phyloP scores from a whole-genome alignment of 257 asterid species.

The Solanum corneliomulleri region DNA sequence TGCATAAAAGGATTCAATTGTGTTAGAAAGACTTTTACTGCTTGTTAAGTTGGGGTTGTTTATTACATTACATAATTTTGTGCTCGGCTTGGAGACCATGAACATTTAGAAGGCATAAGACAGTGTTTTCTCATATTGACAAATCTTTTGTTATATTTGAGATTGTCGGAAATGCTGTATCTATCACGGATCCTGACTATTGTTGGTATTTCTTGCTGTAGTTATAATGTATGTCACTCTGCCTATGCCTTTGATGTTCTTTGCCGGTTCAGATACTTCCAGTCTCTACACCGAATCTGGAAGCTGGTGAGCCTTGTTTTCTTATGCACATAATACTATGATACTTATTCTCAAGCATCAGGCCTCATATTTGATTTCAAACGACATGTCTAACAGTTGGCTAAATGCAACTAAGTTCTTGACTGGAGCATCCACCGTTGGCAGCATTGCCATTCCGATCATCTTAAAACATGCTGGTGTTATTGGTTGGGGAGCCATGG shows the following conservation, averaged over 20 bases:
- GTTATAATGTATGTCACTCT: slow-evolving; percentile 74
- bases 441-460: slow-evolving; percentile 84
- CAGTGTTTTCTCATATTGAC: background rate
- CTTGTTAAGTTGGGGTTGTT: background rate
- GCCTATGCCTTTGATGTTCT: slow-evolving; percentile 89
- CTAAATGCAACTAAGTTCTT: slow-evolving; percentile 68
- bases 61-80: background rate
- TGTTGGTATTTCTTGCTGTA: slow-evolving; percentile 24
- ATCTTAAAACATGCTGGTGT: slow-evolving; percentile 86
- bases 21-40: background rate
- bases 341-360: background rate
- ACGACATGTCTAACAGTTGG: slow-evolving; percentile 46
- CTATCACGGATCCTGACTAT: background rate
- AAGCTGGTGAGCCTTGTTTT: slow-evolving; percentile 38
- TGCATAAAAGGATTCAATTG: background rate
- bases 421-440: slow-evolving; percentile 80
- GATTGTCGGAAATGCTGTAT: background rate
- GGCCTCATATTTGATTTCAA: slow-evolving; percentile 4
- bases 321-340: background rate
- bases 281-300: slow-evolving; percentile 54
- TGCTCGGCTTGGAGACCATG: background rate
- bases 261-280: slow-evolving; percentile 65
- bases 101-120: background rate
- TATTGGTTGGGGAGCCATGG: slow-evolving; percentile 90
- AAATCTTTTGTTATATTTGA: background rate